phyloP scores from a whole-genome alignment of 2,329 filamentous ascomycete genomes.

The Aschersonia sp. region DNA sequence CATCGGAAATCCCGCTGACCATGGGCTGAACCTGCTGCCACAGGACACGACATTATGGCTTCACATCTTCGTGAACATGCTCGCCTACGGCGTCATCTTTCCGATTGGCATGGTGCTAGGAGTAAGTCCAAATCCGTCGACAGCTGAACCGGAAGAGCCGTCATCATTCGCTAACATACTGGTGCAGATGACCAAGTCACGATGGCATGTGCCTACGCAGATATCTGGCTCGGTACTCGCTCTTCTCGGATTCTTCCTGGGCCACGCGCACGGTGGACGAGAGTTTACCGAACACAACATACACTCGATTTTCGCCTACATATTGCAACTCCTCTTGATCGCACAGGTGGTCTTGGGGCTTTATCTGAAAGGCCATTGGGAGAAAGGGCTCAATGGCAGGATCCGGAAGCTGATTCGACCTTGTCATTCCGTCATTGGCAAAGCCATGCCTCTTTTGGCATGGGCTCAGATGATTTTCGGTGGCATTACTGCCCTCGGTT shows the following conservation, averaged over 20 bases:
- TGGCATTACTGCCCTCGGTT: slow-evolving; percentile 81
- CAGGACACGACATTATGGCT: slow-evolving; percentile 79
- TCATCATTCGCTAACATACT: neutral
- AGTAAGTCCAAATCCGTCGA: slow-evolving; percentile 34
- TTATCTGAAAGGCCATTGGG: slow-evolving; percentile 81
- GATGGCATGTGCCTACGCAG: slow-evolving; percentile 91
- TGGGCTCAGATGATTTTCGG: slow-evolving; percentile 97
- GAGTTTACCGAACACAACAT: slow-evolving; percentile 65
- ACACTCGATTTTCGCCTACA: slow-evolving; percentile 68
- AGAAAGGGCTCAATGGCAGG: slow-evolving; percentile 66
- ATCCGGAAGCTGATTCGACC: slow-evolving; percentile 60
- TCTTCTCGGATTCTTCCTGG: slow-evolving; percentile 76
- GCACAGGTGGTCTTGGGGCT: slow-evolving; percentile 67
- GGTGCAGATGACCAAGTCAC: slow-evolving; percentile 64
- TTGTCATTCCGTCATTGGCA: slow-evolving; percentile 70
- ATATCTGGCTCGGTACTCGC: slow-evolving; percentile 60
- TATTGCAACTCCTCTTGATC: slow-evolving; percentile 66
- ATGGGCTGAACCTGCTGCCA: slow-evolving; percentile 15
- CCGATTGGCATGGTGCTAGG: slow-evolving; percentile 92
- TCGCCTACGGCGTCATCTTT: slow-evolving; percentile 85
- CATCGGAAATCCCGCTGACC: neutral
- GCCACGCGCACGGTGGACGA: slow-evolving; percentile 79
- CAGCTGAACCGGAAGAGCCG: neutral
- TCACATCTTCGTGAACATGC: slow-evolving; percentile 78
- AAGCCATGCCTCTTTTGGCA: slow-evolving; percentile 68